Evolutionary conservation across 257 asterid species (phyloP).

Genomic region (Lithospermum erythrorhizon): DNA sequence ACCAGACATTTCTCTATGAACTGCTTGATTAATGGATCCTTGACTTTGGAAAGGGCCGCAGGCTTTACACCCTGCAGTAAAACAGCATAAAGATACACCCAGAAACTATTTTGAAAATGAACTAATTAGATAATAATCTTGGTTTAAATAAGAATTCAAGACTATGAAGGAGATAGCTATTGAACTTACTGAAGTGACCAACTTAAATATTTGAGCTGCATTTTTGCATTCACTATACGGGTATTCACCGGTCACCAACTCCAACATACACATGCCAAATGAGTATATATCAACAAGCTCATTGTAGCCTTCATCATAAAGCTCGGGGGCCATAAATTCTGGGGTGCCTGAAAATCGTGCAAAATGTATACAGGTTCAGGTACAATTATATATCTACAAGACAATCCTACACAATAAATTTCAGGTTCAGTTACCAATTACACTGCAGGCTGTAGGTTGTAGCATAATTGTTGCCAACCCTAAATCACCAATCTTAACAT

Average conservation of each 20-base stretch:
- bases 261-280: slow-evolving; percentile 47
- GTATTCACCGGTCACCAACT: slow-evolving; percentile 25
- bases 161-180: not conserved
- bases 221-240: slow-evolving; percentile 32
- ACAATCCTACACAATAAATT: too few species aligned
- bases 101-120: not conserved
- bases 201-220: slow-evolving; percentile 28
- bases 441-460: slow-evolving; percentile 12
- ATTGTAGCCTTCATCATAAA: slow-evolving; percentile 29
- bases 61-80: slow-evolving; percentile 25
- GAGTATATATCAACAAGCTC: slow-evolving; percentile 39
- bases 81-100: not conserved
- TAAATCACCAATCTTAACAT: slow-evolving; percentile 25
- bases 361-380: not conserved
- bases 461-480: slow-evolving; percentile 25
- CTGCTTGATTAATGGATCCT: slow-evolving; percentile 25
- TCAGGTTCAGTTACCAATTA: slow-evolving; percentile 14
- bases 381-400: not conserved
- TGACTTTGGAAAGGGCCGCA: slow-evolving; percentile 18
- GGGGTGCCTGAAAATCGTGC: slow-evolving; percentile 21
- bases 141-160: not conserved
- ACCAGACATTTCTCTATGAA: slow-evolving; percentile 32
- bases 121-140: not conserved
- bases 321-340: slow-evolving; percentile 40
- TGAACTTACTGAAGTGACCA: slow-evolving; percentile 12